phyloP scores from a whole-genome alignment of 169 alveolate species.

The Eimeria praecox region DNA sequence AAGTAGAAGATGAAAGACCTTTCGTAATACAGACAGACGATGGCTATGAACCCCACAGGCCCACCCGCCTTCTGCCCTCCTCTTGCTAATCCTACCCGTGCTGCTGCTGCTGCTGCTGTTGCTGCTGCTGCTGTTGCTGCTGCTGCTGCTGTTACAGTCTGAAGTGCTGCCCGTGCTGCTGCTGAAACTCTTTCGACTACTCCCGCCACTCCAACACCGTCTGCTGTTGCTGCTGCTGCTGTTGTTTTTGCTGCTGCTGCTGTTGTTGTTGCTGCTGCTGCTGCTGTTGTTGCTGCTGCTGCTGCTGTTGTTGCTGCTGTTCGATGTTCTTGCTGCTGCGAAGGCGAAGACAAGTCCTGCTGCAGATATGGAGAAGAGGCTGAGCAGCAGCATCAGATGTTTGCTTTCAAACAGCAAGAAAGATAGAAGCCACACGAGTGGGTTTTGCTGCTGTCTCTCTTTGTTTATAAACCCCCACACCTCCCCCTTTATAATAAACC shows the following conservation, averaged over 20 bases:
- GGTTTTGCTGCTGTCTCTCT: slow-evolving; percentile 2
- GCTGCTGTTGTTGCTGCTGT: slow-evolving; percentile 43
- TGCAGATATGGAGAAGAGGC: not conserved
- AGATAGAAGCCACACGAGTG: too few species aligned
- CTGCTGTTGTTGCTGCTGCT: slow-evolving; percentile 10
- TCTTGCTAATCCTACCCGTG: not conserved
- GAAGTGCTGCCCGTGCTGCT: slow-evolving; percentile 1
- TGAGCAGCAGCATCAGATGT: too few species aligned
- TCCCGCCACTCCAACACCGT: too few species aligned
- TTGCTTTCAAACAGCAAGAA: too few species aligned
- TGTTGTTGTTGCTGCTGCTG: slow-evolving; percentile 17
- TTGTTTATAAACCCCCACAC: not conserved
- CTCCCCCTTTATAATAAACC: not conserved
- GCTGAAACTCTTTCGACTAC: too few species aligned
- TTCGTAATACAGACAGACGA: not conserved
- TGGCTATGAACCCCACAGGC: not conserved
- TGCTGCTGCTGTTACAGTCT: slow-evolving; percentile 24
- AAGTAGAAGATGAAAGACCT: not conserved
- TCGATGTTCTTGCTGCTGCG: not conserved
- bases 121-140: not conserved
- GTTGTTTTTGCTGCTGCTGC: not conserved
- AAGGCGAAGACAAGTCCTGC: not conserved
- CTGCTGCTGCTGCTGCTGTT: slow-evolving; percentile 19
- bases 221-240: slow-evolving; percentile 28
- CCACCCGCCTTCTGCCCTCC: too few species aligned